phyloP scores from a whole-genome alignment of 2,329 filamentous ascomycete species.

The Aspergillus novofumigatus region DNA sequence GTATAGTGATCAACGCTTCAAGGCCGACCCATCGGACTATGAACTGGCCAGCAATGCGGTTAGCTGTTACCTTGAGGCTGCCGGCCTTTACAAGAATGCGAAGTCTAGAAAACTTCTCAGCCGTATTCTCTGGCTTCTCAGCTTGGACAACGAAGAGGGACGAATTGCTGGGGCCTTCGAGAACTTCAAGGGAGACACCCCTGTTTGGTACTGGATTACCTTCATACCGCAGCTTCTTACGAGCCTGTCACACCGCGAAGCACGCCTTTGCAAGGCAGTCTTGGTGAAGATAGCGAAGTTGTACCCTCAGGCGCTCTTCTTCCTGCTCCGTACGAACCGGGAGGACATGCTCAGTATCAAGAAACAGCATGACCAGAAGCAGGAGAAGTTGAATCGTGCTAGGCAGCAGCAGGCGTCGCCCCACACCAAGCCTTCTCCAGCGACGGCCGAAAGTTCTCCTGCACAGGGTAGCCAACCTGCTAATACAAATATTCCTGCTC shows the following conservation, averaged over 20 bases:
- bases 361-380: constrained; percentile 70
- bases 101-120: constrained; percentile 93
- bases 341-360: constrained; percentile 93
- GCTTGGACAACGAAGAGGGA: constrained; percentile 83
- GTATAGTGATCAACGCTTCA: constrained; percentile 96
- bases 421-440: constrained; percentile 36
- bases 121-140: constrained; percentile 90
- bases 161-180: constrained; percentile 83
- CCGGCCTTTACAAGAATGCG: constrained; percentile 92
- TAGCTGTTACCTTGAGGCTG: constrained; percentile 93
- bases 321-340: constrained; percentile 85
- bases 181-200: constrained; percentile 94
- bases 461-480: constrained; percentile 47
- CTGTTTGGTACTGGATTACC: constrained; percentile 99
- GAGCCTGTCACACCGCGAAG: constrained; percentile 87
- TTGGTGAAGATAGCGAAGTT: constrained; percentile 91
- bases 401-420: constrained; percentile 57
- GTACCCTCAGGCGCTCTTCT: constrained; percentile 94
- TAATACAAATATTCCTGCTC: constrained; percentile 35
- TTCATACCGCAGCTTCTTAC: constrained; percentile 96
- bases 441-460: constrained; percentile 40
- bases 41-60: constrained; percentile 85
- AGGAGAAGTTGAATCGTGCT: constrained; percentile 55
- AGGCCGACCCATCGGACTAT: constrained; percentile 77
- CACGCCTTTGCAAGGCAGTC: constrained; percentile 77